phyloP scores from a whole-genome alignment of 2,329 filamentous ascomycete genomes.

The Furcasterigmium sp. region DNA sequence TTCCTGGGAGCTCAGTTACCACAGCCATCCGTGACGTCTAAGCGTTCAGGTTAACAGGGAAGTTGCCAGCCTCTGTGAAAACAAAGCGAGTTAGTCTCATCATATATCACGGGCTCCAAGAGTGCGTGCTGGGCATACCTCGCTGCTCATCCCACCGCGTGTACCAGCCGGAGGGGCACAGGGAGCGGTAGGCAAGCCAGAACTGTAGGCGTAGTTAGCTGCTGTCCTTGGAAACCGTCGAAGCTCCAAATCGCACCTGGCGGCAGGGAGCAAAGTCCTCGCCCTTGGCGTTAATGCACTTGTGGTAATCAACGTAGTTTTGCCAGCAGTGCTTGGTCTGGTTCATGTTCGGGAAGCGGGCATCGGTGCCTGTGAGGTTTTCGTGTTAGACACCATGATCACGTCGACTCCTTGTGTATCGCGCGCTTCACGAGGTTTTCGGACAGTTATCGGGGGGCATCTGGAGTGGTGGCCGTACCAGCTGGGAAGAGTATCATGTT shows the following conservation, averaged over 20 bases:
- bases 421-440: too few species aligned
- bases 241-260: conserved; percentile 58
- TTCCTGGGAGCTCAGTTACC: neutral
- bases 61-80: conserved; percentile 59
- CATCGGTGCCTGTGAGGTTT: conserved; percentile 79
- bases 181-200: conserved; percentile 90
- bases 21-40: conserved; percentile 26
- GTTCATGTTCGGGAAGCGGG: conserved; percentile 98
- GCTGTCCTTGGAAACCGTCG: neutral
- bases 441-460: neutral
- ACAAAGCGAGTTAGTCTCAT: conserved; percentile 7
- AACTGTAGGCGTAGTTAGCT: conserved; percentile 55
- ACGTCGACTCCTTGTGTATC: too few species aligned
- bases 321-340: conserved; percentile 99
- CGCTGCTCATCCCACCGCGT: conserved; percentile 96
- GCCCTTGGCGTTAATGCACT: conserved; percentile 97
- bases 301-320: conserved; percentile 99
- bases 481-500: conserved; percentile 32
- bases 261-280: conserved; percentile 97
- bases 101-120: neutral
- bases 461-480: conserved; percentile 29
- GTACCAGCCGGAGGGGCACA: conserved; percentile 94
- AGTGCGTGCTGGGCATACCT: conserved; percentile 51
- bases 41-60: conserved; percentile 60
- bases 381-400: conserved; percentile 3